Conservation (phyloP, 1,284 basidiomycete genomes). For the Omphalotus olearius region DNA sequence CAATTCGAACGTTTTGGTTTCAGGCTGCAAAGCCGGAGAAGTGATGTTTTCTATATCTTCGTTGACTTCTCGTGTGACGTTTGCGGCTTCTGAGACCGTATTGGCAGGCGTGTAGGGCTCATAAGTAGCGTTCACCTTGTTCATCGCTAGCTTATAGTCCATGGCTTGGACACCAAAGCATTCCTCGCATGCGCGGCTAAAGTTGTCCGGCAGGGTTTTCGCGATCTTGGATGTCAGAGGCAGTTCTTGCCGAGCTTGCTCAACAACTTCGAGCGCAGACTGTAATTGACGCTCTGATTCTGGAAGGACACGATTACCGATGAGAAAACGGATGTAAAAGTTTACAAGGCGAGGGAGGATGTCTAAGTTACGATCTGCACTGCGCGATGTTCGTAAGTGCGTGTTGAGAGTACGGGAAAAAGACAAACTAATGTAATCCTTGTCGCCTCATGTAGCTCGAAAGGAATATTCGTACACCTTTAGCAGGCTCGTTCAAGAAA, state of each 20-base stretch:
- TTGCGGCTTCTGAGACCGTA: background rate
- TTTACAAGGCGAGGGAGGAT: conserved; percentile 14
- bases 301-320: conserved; percentile 12
- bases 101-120: background rate
- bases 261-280: conserved; percentile 42
- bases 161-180: conserved; percentile 24
- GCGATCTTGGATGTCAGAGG: conserved; percentile 51
- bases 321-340: conserved; percentile 16
- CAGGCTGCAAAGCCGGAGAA: background rate
- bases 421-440: conserved; percentile 11
- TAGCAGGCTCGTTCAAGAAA: conserved; percentile 12
- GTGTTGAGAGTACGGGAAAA: background rate
- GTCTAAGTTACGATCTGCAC: conserved; percentile 13
- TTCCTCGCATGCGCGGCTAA: conserved; percentile 41
- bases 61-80: background rate
- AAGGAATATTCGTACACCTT: conserved; percentile 7
- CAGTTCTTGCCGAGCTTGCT: conserved; percentile 52
- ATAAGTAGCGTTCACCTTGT: background rate
- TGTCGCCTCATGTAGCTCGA: conserved; percentile 14
- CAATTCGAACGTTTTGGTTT: background rate
- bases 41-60: background rate
- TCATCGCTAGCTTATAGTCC: background rate
- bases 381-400: background rate
- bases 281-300: conserved; percentile 39
- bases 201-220: conserved; percentile 49